These are phyloP conservation scores for Candida tropicalis DNA, from an alignment of 1,139 yeast species.

Conservation along the genomic window DNA sequence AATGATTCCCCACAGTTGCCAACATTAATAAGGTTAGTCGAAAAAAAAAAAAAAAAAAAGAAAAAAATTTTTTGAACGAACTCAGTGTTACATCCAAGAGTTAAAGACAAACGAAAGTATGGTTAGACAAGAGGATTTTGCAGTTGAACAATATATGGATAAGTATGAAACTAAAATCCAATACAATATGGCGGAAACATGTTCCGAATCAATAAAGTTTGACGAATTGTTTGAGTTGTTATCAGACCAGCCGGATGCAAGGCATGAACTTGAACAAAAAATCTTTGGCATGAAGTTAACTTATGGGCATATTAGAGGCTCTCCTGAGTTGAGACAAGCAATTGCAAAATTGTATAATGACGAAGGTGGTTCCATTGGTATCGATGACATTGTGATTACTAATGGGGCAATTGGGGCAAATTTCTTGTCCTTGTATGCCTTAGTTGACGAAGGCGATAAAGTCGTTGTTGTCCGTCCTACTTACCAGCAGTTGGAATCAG, in stretches of 20 bases:
- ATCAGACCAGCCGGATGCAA: slow-evolving; percentile 18
- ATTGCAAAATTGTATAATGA: slow-evolving; percentile 41
- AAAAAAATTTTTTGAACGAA: background rate
- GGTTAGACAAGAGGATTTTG: slow-evolving; percentile 43
- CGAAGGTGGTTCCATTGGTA: slow-evolving; percentile 19
- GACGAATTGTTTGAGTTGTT: slow-evolving; percentile 37
- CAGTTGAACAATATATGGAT: slow-evolving; percentile 64
- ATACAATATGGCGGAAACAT: slow-evolving; percentile 57
- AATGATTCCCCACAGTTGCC: too few species aligned
- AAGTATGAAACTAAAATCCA: slow-evolving; percentile 43
- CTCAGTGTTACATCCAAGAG: background rate
- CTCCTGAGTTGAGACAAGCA: slow-evolving; percentile 36
- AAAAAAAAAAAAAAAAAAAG: background rate
- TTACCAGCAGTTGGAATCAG: slow-evolving; percentile 55
- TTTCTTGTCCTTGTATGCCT: slow-evolving; percentile 48
- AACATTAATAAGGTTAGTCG: too few species aligned
- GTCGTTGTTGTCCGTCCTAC: slow-evolving; percentile 54
- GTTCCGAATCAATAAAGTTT: slow-evolving; percentile 49
- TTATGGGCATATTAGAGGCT: slow-evolving; percentile 54
- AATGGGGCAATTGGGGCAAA: slow-evolving; percentile 66
- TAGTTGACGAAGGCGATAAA: slow-evolving; percentile 52
- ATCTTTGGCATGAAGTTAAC: slow-evolving; percentile 31
- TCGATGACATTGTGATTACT: slow-evolving; percentile 47
- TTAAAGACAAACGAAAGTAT: slow-evolving; percentile 4
- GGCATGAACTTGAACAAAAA: slow-evolving; percentile 11